Conservation (phyloP, 2,329 filamentous ascomycete genomes). For the Fusarium tricinctum region DNA sequence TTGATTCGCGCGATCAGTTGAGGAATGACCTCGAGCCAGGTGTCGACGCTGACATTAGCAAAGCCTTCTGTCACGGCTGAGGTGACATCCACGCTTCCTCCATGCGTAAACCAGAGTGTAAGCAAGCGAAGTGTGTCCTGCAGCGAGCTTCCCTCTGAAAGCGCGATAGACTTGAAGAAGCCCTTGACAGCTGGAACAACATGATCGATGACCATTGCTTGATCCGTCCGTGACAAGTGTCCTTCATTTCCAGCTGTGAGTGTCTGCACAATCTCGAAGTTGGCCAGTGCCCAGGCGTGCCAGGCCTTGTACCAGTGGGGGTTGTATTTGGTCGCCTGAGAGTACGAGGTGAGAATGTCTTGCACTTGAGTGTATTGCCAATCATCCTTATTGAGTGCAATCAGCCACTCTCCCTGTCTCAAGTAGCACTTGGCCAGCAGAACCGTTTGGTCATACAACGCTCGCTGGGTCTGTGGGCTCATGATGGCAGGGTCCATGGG, state of each 20-base stretch:
- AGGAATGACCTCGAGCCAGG: constrained; percentile 98
- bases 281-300: constrained; percentile 98
- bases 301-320: constrained; percentile 98
- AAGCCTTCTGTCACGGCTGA: constrained; percentile 91
- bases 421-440: constrained; percentile 96
- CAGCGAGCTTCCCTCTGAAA: constrained; percentile 91
- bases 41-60: constrained; percentile 92
- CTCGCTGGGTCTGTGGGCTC: constrained; percentile 65
- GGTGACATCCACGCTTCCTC: constrained; percentile 89
- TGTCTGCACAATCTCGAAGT: constrained; percentile 96
- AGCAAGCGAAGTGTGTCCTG: constrained; percentile 94
- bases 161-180: constrained; percentile 96
- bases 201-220: constrained; percentile 82
- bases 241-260: constrained; percentile 76
- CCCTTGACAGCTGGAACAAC: constrained; percentile 95
- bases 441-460: constrained; percentile 72
- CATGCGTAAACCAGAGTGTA: constrained; percentile 96
- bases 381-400: constrained; percentile 84
- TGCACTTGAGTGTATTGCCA: constrained; percentile 90
- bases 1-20: constrained; percentile 98
- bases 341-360: constrained; percentile 92
- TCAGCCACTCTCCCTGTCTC: constrained; percentile 96
- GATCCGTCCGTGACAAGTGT: constrained; percentile 62
- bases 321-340: constrained; percentile 92
- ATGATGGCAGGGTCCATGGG: constrained; percentile 61